These are phyloP conservation scores for Priceomyces melissophilus DNA, from an alignment of 805 yeast genomes.

Conservation along the genomic window DNA sequence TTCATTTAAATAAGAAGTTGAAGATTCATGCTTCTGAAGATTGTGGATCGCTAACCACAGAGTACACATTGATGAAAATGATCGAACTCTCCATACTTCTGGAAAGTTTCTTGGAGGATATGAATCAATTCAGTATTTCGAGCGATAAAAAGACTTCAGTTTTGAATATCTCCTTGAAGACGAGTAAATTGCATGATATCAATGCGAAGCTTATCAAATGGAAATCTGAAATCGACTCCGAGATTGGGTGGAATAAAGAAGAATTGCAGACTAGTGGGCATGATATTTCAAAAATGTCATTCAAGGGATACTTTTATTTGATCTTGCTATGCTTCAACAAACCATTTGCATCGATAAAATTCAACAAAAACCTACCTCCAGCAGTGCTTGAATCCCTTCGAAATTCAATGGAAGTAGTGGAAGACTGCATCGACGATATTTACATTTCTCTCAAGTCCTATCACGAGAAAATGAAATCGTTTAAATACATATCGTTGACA, in stretches of 20 bases:
- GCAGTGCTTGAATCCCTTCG: constrained; percentile 1
- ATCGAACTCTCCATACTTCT: constrained; percentile 4
- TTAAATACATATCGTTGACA: constrained; percentile 2
- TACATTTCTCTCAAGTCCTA: neutral
- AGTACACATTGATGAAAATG: constrained; percentile 3
- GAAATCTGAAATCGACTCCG: constrained; percentile 1
- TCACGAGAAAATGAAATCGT: constrained; percentile 1
- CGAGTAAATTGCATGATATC: constrained; percentile 1
- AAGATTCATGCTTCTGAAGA: neutral
- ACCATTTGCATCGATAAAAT: constrained; percentile 2
- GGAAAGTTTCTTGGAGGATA: constrained; percentile 1
- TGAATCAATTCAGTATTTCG: neutral
- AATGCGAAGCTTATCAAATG: constrained; percentile 2
- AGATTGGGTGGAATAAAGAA: constrained; percentile 2
- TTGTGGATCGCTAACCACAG: neutral
- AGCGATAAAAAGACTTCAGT: neutral
- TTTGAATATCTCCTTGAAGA: constrained; percentile 1
- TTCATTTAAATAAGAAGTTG: neutral
- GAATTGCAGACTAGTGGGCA: neutral
- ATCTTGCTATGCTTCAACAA: constrained; percentile 3
- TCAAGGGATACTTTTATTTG: constrained; percentile 5
- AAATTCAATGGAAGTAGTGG: constrained; percentile 1
- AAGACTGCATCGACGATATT: constrained; percentile 3
- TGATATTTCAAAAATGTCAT: constrained; percentile 2
- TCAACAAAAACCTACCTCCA: neutral